Base-by-base conservation (phyloP, 78 protist genomes). In the Pigoraptor vietnamica region DNA sequence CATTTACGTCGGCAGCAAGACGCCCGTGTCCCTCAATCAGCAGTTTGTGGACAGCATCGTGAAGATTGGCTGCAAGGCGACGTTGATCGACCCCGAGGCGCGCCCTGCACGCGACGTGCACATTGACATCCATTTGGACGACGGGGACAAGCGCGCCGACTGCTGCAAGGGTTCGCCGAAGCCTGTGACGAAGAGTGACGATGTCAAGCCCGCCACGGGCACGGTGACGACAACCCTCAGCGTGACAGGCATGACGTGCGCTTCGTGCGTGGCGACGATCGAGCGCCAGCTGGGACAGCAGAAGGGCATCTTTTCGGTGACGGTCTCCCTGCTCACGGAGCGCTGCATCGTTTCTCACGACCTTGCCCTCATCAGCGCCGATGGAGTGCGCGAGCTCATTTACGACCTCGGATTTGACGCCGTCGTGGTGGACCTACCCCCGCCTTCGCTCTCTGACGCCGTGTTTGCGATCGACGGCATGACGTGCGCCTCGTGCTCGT, bases 401-500 rank as follows among this genome's bases (percentile, higher is more conserved):
- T 0, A 2, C 0, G 81, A 33, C 91, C 19, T 33, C 24, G 83
- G 37, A 2, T 40, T 24, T 23, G 24, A 0, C 29, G 81, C 81
- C 40, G 0, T 0, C 33, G 23, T 39, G 38, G 29, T 48, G 6
- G 14, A 48, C 14, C 67, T 48, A 21, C 67, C 67, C 29, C 67
- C 67, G 29, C 29, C 67, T 14, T 6, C 67, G 14, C 67, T 48
- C 14, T 48, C 67, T 48, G 67, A 48, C 67, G 14, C 86, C 39
- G 38, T 1, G n/a, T 37, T 83, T 10, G 1, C 38, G 1, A 24
- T 83, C 38, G 35, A 32, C 2, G 96, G 96, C 48, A 95, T 95
- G 96, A 88, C 95, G 25, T 95, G 96, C 38, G 90, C 93, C 23
- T 35, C 93, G n/a, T 95, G 96, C 55, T 94, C 92, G 40, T 56